These are phyloP conservation scores for Carex scoparia DNA, from an alignment of 176 grass and related monocot species.

Conservation along the genomic window DNA sequence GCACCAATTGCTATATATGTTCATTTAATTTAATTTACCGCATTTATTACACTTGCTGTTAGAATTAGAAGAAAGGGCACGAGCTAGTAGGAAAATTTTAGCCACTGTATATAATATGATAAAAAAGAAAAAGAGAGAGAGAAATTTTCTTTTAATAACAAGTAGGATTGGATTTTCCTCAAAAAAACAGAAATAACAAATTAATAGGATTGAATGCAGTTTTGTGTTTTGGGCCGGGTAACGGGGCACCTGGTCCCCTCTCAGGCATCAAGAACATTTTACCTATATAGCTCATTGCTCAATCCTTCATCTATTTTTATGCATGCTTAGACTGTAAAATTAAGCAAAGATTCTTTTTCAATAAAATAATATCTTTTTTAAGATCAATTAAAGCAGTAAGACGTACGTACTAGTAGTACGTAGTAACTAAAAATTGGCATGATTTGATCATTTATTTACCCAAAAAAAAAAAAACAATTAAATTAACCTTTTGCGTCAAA, in stretches of 20 bases:
- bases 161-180: too few relatives aligned
- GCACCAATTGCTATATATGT: conserved; percentile 12
- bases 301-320: background rate
- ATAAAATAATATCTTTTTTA: background rate
- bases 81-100: too few relatives aligned
- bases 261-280: background rate
- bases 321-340: background rate
- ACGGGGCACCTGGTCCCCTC: background rate
- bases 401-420: too few relatives aligned
- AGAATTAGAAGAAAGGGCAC: too few relatives aligned
- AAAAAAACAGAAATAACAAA: too few relatives aligned
- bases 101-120: too few relatives aligned
- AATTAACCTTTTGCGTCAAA: background rate
- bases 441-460: background rate
- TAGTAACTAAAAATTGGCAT: background rate
- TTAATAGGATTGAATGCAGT: too few relatives aligned
- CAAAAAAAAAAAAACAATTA: background rate
- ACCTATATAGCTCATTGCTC: background rate
- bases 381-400: too few relatives aligned
- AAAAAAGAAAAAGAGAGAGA: too few relatives aligned
- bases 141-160: too few relatives aligned
- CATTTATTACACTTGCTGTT: background rate
- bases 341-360: background rate
- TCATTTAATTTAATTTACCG: background rate
- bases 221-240: background rate